Evolutionary conservation across 371 early-diverging fungal genomes (phyloP).

Genomic region (Actinomucor elegans): DNA sequence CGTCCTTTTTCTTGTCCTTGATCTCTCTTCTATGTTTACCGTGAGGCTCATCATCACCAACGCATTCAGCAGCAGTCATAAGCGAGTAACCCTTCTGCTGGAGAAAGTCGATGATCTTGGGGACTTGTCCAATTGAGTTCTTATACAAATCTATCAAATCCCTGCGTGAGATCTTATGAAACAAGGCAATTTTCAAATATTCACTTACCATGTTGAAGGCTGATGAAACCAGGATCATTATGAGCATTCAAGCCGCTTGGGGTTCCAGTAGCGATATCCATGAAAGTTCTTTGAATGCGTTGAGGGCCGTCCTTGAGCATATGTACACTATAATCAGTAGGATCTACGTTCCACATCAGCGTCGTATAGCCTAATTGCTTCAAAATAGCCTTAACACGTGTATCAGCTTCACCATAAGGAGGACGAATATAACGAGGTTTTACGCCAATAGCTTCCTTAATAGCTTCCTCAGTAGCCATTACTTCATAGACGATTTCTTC

Average conservation of each 20-base stretch:
- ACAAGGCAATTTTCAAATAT: too few species aligned
- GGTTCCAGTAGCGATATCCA: constrained; percentile 12
- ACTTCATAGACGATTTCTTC: constrained; percentile 35
- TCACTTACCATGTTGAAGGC: constrained; percentile 39
- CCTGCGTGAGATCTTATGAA: too few species aligned
- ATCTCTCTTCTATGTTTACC: background rate
- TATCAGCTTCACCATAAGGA: constrained; percentile 55
- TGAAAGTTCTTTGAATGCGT: constrained; percentile 24
- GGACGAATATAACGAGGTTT: constrained; percentile 61
- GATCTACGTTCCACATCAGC: constrained; percentile 56
- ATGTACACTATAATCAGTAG: constrained; percentile 39
- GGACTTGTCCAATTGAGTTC: constrained; percentile 41
- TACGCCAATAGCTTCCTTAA: constrained; percentile 46
- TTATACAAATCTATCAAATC: constrained; percentile 40
- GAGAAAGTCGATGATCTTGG: constrained; percentile 34
- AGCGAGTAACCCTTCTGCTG: constrained; percentile 23
- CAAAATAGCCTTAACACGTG: constrained; percentile 47
- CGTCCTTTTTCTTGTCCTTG: background rate
- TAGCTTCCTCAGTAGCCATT: constrained; percentile 45
- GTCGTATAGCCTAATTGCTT: constrained; percentile 47
- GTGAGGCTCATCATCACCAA: constrained; percentile 33
- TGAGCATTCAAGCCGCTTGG: constrained; percentile 28
- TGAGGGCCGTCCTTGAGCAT: constrained; percentile 14
- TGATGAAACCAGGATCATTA: constrained; percentile 37
- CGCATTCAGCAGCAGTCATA: constrained; percentile 40